Conservation (phyloP, 2,329 filamentous ascomycete genomes). For the Neofusicoccum umdonicola region DNA sequence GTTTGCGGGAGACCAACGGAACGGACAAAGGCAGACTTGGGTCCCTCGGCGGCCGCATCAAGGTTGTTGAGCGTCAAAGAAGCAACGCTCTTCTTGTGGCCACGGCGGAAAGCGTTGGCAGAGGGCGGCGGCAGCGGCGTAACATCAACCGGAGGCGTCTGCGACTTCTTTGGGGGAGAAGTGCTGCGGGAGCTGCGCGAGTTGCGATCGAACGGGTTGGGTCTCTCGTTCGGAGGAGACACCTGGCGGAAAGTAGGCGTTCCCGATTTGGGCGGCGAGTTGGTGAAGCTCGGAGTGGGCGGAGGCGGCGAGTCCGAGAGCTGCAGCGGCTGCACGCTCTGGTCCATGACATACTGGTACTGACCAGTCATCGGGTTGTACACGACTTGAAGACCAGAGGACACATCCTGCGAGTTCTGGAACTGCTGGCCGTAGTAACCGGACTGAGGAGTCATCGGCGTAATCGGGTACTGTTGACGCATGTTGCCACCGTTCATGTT, state of each 20-base stretch:
- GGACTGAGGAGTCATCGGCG: constrained; percentile 55
- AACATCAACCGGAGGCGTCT: constrained; percentile 67
- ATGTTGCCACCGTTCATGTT: constrained; percentile 54
- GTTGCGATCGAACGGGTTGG: constrained; percentile 46
- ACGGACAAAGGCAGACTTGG: constrained; percentile 65
- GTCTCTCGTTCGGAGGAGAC: constrained; percentile 66
- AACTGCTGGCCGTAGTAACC: constrained; percentile 65
- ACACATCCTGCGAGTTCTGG: constrained; percentile 62
- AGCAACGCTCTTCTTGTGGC: constrained; percentile 79
- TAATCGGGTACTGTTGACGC: constrained; percentile 48
- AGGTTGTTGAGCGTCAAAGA: constrained; percentile 65
- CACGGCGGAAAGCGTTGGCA: constrained; percentile 86
- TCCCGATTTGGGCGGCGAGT: constrained; percentile 38
- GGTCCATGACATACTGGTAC: constrained; percentile 75
- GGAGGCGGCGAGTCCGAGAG: constrained; percentile 51
- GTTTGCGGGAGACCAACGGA: constrained; percentile 69
- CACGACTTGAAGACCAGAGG: constrained; percentile 74
- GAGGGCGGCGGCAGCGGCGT: constrained; percentile 81
- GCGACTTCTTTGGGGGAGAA: constrained; percentile 60
- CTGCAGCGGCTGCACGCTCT: constrained; percentile 32
- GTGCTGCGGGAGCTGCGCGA: constrained; percentile 55
- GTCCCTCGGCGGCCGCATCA: constrained; percentile 57
- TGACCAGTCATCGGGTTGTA: constrained; percentile 86
- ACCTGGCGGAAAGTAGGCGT: constrained; percentile 70
- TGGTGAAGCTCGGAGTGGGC: constrained; percentile 37